These are phyloP conservation scores for Saururus chinensis DNA, from an alignment of 164 flowering plant species.

Conservation along the genomic window DNA sequence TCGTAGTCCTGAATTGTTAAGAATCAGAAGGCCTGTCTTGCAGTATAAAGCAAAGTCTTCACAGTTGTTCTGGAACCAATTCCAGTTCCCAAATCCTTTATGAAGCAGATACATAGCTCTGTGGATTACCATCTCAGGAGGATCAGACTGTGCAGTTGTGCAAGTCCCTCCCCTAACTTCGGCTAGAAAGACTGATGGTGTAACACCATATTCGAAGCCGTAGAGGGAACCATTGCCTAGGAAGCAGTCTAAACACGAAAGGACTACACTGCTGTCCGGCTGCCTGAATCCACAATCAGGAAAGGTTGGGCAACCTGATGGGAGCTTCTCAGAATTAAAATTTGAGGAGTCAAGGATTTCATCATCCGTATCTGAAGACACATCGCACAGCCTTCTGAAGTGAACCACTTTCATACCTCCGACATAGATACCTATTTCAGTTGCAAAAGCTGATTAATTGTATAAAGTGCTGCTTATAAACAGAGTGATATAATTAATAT, in stretches of 20 bases:
- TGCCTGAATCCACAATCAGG: slow-evolving; percentile 95
- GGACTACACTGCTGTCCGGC: slow-evolving; percentile 79
- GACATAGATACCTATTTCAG: slow-evolving; percentile 51
- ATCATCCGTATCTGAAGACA: slow-evolving; percentile 12
- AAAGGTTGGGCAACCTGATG: slow-evolving; percentile 42
- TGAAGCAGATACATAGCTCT: slow-evolving; percentile 94
- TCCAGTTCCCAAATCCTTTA: slow-evolving; percentile 91
- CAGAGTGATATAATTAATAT: too few species aligned
- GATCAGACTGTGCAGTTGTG: slow-evolving; percentile 78
- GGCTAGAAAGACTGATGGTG: slow-evolving; percentile 61
- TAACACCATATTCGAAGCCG: slow-evolving; percentile 71
- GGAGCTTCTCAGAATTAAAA: not conserved
- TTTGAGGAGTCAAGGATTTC: slow-evolving; percentile 14
- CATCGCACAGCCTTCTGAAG: slow-evolving; percentile 47
- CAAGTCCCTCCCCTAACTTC: slow-evolving; percentile 97
- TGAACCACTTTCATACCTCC: slow-evolving; percentile 92
- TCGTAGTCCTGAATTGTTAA: slow-evolving; percentile 63
- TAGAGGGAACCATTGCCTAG: slow-evolving; percentile 64
- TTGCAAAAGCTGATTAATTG: too few species aligned
- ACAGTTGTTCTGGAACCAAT: slow-evolving; percentile 82
- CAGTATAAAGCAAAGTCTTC: slow-evolving; percentile 94
- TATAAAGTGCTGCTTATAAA: too few species aligned
- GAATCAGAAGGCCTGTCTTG: slow-evolving; percentile 77
- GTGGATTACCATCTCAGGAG: slow-evolving; percentile 56
- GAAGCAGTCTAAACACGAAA: slow-evolving; percentile 91